Base-by-base conservation (phyloP, 2,329 filamentous ascomycete species). In the Sordariomycetes sp. region DNA sequence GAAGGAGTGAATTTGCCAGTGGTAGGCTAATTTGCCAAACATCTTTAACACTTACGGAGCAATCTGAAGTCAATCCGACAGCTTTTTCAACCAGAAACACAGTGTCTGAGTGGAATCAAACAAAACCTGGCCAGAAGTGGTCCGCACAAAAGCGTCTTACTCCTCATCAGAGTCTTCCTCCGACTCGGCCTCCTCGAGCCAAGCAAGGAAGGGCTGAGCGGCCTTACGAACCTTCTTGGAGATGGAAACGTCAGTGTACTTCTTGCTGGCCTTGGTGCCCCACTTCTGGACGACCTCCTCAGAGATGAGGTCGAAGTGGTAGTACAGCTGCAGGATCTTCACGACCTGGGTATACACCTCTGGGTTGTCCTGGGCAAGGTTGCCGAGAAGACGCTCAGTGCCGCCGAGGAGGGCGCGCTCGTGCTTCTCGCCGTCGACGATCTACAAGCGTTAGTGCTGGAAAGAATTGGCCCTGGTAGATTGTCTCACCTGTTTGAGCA, bases 211-310 rank as follows among this genome's bases (percentile, higher is more conserved):
- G 44, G 85, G 81, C 68, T 93, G 84, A 35, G 92, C 87, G 45
- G 86, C 83, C 71, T 93, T 90, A 66, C 88, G 86, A 42, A 96
- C 87, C 73, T 93, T 94, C 72, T 87, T 90, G 66, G 86, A 94
- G 41, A 79, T 88, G 39, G 80, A 57, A 40, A 93, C 63, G 57
- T 96, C 90, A 48, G 93, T 85, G 58, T 96, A 96, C 70, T 95
- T 95, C 81, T 94, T 95, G 76, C 86, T 94, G 39, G 90, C 87
- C 72, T 92, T 94, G 55, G 75, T 73, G 45, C 88, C 90, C 90
- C 92, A 98, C 48, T 82, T 81, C 62, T 81, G 84, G 55, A 94
- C 77, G 12, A 87, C 76, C 43, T 94, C 88, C 67, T 98, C 92
- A 33, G 73, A 79, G 49, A 94, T 68, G 36, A 98, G 72, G 47